Conservation (phyloP, 2,329 filamentous ascomycete genomes). For the Shiraia bambusicola region DNA sequence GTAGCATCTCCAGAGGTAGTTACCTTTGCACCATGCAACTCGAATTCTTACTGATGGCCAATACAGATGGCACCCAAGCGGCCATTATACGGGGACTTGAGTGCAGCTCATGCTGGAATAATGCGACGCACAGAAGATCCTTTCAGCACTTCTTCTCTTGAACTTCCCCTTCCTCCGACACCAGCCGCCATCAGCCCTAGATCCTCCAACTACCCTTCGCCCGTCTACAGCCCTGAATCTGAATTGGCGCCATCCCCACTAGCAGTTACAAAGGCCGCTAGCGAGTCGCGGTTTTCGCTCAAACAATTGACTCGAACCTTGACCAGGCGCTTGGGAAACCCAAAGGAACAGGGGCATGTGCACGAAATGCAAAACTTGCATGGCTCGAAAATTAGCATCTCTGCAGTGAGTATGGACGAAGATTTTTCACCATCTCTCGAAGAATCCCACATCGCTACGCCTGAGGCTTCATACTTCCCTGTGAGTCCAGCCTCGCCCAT, state of each 20-base stretch:
- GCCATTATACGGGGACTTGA: slow-evolving; percentile 33
- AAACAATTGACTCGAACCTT: slow-evolving; percentile 34
- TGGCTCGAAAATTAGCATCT: slow-evolving; percentile 6
- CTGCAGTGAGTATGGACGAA: slow-evolving; percentile 16
- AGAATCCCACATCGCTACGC: slow-evolving; percentile 18
- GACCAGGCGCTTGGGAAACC: slow-evolving; percentile 27
- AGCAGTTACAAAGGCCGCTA: slow-evolving; percentile 14
- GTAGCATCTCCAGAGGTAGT: slow-evolving; percentile 21
- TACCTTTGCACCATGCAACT: background rate
- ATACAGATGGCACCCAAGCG: slow-evolving; percentile 36
- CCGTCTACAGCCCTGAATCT: slow-evolving; percentile 28
- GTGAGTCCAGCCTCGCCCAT: slow-evolving; percentile 20
- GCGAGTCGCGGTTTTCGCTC: slow-evolving; percentile 35
- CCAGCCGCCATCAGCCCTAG: slow-evolving; percentile 29
- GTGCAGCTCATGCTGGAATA: slow-evolving; percentile 34
- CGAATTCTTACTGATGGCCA: slow-evolving; percentile 2
- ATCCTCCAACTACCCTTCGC: slow-evolving; percentile 32
- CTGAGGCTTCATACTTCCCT: slow-evolving; percentile 20
- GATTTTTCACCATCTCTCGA: slow-evolving; percentile 23
- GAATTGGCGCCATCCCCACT: slow-evolving; percentile 23
- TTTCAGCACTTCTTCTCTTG: slow-evolving; percentile 10
- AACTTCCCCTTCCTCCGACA: slow-evolving; percentile 27
- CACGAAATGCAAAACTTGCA: slow-evolving; percentile 30
- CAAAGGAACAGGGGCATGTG: slow-evolving; percentile 10
- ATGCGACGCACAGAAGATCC: slow-evolving; percentile 22